Evolutionary conservation across 768 basidiomycete genomes (phyloP).

Genomic region (Pulveroboletus sp.): DNA sequence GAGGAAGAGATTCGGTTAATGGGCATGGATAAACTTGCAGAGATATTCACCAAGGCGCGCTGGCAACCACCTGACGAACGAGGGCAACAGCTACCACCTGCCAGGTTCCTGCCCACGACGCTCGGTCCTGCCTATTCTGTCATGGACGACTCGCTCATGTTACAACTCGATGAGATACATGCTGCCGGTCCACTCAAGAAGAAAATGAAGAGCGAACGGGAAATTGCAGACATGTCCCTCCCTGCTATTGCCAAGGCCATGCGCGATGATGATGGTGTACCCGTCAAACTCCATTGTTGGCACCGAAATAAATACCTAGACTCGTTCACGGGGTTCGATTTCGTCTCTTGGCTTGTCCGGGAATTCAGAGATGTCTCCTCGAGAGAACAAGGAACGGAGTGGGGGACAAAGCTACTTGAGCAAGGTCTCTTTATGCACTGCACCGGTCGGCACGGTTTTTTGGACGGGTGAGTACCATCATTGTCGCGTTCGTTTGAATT

Average conservation of each 20-base stretch:
- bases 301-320: slow-evolving; percentile 70
- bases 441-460: slow-evolving; percentile 72
- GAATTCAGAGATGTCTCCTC: slow-evolving; percentile 89
- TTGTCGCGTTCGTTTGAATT: background rate
- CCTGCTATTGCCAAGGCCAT: slow-evolving; percentile 74
- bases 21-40: slow-evolving; percentile 90
- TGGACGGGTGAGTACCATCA: slow-evolving; percentile 68
- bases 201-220: slow-evolving; percentile 77
- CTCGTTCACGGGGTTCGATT: slow-evolving; percentile 85
- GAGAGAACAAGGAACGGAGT: slow-evolving; percentile 74
- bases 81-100: slow-evolving; percentile 48
- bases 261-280: slow-evolving; percentile 80
- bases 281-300: slow-evolving; percentile 85
- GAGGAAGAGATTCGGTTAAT: slow-evolving; percentile 86
- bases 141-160: slow-evolving; percentile 73
- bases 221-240: slow-evolving; percentile 65
- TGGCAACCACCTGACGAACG: slow-evolving; percentile 59
- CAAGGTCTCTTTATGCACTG: slow-evolving; percentile 88
- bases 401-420: slow-evolving; percentile 73
- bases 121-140: slow-evolving; percentile 79
- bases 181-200: slow-evolving; percentile 70
- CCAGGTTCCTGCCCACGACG: slow-evolving; percentile 82
- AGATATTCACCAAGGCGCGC: slow-evolving; percentile 79
- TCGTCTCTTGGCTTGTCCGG: slow-evolving; percentile 89
- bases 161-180: slow-evolving; percentile 79